phyloP scores from a whole-genome alignment of 192 early-diverging fungal species.

The Coemansia sp. region DNA sequence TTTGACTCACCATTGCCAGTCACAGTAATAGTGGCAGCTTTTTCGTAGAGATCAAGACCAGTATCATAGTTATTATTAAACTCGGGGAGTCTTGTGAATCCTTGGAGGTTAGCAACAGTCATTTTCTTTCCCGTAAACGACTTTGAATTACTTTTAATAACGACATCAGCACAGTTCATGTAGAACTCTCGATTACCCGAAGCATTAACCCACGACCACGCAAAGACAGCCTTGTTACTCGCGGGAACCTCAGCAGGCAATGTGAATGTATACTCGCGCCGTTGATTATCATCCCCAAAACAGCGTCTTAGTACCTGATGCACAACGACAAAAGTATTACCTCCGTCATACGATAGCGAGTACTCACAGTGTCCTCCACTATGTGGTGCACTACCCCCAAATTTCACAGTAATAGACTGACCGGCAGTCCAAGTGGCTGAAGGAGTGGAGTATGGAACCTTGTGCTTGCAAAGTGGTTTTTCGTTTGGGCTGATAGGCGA shows the following conservation, averaged over 20 bases:
- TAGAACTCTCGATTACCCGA: slow-evolving; percentile 64
- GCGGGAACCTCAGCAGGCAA: slow-evolving; percentile 45
- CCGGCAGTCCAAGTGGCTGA: slow-evolving; percentile 53
- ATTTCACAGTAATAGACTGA: slow-evolving; percentile 40
- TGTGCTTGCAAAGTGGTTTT: slow-evolving; percentile 19
- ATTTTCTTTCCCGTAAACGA: slow-evolving; percentile 39
- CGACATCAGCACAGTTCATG: slow-evolving; percentile 61
- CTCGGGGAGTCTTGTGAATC: slow-evolving; percentile 26
- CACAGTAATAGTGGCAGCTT: slow-evolving; percentile 17
- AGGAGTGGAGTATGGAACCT: not conserved
- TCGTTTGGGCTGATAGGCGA: slow-evolving; percentile 7
- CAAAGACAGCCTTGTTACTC: slow-evolving; percentile 52
- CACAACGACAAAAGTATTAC: slow-evolving; percentile 60
- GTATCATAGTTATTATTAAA: slow-evolving; percentile 19
- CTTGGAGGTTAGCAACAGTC: slow-evolving; percentile 37
- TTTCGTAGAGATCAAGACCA: slow-evolving; percentile 19
- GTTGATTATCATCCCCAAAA: slow-evolving; percentile 6
- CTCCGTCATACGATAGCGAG: slow-evolving; percentile 60
- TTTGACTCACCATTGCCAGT: slow-evolving; percentile 12
- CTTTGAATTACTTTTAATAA: slow-evolving; percentile 32
- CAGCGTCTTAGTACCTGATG: slow-evolving; percentile 47
- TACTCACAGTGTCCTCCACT: slow-evolving; percentile 66
- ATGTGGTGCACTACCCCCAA: slow-evolving; percentile 36
- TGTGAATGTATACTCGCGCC: slow-evolving; percentile 33
- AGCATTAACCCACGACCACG: slow-evolving; percentile 66